These are phyloP conservation scores for Platanthera guangdongensis DNA, from an alignment of 106 monocot genomes.

Conservation along the genomic window DNA sequence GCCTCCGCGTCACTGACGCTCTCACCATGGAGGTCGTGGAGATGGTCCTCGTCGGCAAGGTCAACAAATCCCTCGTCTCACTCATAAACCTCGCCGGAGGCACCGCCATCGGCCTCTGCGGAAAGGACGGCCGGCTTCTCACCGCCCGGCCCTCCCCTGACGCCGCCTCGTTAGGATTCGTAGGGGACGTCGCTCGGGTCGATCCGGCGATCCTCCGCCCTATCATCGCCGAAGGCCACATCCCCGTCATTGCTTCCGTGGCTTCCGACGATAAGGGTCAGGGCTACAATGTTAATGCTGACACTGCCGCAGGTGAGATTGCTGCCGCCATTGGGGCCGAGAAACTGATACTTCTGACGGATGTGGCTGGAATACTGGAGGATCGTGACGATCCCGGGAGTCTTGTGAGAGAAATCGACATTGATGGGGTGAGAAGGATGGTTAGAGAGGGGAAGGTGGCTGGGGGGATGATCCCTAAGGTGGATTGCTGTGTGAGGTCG, in stretches of 20 bases:
- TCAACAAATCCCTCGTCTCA: conserved; percentile 86
- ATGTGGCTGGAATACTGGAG: conserved; percentile 72
- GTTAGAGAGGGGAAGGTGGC: conserved; percentile 67
- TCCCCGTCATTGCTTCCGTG: conserved; percentile 90
- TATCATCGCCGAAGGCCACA: conserved; percentile 41
- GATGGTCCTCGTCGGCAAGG: conserved; percentile 93
- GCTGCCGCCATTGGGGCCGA: conserved; percentile 81
- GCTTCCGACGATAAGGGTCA: conserved; percentile 64
- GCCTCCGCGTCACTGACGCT: conserved; percentile 90
- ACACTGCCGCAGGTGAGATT: conserved; percentile 83
- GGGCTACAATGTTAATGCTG: conserved; percentile 86
- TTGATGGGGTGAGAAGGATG: conserved; percentile 66
- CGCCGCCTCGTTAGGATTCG: conserved; percentile 67
- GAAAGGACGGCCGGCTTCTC: conserved; percentile 70
- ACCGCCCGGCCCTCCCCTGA: conserved; percentile 64
- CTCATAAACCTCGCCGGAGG: conserved; percentile 70
- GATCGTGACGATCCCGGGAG: conserved; percentile 57
- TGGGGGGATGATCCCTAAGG: conserved; percentile 97
- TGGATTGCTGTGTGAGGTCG: conserved; percentile 71
- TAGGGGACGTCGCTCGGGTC: conserved; percentile 72
- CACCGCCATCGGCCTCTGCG: conserved; percentile 81
- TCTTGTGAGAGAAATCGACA: conserved; percentile 70
- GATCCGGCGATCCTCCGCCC: conserved; percentile 63
- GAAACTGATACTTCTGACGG: conserved; percentile 82
- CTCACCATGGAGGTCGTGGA: conserved; percentile 92